A percentile compares a stretch with the other conserved stretches of the same genome.
phyloP scores from a whole-genome alignment of 2,329 filamentous ascomycete genomes.

The Exophiala xenobiotica region DNA sequence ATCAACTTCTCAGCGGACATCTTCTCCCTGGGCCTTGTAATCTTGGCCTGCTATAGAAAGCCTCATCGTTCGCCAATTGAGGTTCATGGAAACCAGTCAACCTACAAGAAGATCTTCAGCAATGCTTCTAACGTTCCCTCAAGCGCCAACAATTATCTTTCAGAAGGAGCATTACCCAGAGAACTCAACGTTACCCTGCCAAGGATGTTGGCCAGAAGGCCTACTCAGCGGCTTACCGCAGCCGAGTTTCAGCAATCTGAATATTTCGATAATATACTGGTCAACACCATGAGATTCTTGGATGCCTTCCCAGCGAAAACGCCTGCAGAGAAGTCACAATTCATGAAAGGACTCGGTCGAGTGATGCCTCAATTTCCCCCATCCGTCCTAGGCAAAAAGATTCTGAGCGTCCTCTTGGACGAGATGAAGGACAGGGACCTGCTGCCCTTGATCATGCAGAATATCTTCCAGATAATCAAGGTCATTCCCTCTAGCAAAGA shows the following conservation, averaged over 20 bases:
- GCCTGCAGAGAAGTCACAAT: constrained; percentile 82
- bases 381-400: constrained; percentile 90
- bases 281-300: constrained; percentile 93
- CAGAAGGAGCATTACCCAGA: constrained; percentile 72
- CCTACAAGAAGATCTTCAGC: constrained; percentile 81
- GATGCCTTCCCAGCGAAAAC: constrained; percentile 91
- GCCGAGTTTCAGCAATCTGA: constrained; percentile 91
- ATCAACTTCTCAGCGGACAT: constrained; percentile 82
- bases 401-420: constrained; percentile 83
- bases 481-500: constrained; percentile 74
- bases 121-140: constrained; percentile 77
- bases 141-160: constrained; percentile 79
- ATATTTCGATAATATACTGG: constrained; percentile 95
- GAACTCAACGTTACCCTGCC: constrained; percentile 79
- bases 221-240: constrained; percentile 82
- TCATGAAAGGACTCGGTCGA: constrained; percentile 82
- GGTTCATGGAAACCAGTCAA: constrained; percentile 73
- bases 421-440: constrained; percentile 92
- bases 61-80: constrained; percentile 86
- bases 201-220: constrained; percentile 79
- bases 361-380: constrained; percentile 91
- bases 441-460: constrained; percentile 80
- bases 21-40: constrained; percentile 87
- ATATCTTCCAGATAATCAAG: constrained; percentile 85
- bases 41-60: constrained; percentile 89